Conservation (phyloP, 2,329 filamentous ascomycete genomes). For the Phaeoacremonium minimum region DNA sequence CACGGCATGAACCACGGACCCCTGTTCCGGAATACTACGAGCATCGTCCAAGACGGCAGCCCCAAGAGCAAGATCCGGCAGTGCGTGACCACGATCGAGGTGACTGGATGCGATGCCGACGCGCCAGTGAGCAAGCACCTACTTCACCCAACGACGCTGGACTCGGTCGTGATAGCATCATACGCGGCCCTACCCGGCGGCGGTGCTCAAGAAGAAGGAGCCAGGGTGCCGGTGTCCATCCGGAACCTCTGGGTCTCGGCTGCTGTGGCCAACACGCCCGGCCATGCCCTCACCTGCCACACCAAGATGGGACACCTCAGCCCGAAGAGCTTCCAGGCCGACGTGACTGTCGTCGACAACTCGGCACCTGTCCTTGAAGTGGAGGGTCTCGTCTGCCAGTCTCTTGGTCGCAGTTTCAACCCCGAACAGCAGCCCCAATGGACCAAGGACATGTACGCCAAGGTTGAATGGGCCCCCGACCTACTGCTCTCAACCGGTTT, state of each 20-base stretch:
- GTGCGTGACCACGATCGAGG: too few relatives aligned
- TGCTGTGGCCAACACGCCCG: neutral
- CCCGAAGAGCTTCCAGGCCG: constrained; percentile 1
- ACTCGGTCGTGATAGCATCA: constrained; percentile 11
- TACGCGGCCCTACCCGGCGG: constrained; percentile 9
- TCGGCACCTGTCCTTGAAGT: neutral
- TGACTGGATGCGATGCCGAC: too few relatives aligned
- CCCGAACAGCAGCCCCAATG: neutral
- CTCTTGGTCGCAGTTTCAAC: neutral
- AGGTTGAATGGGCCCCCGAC: neutral
- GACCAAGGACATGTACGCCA: neutral
- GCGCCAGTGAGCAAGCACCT: too few relatives aligned
- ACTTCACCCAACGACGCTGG: constrained; percentile 19
- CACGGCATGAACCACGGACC: constrained; percentile 14
- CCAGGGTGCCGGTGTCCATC: constrained; percentile 3
- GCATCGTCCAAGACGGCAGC: too few relatives aligned
- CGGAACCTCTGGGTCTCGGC: neutral
- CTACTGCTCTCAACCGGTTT: neutral
- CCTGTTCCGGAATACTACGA: constrained; percentile 16
- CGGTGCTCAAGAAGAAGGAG: too few relatives aligned
- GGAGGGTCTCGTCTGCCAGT: neutral
- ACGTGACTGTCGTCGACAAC: neutral
- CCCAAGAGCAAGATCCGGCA: too few relatives aligned
- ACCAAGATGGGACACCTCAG: neutral
- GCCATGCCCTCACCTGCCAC: neutral